These are phyloP conservation scores for Zygotorulaspora mrakii DNA, from an alignment of 1,139 yeast species.

Conservation along the genomic window DNA sequence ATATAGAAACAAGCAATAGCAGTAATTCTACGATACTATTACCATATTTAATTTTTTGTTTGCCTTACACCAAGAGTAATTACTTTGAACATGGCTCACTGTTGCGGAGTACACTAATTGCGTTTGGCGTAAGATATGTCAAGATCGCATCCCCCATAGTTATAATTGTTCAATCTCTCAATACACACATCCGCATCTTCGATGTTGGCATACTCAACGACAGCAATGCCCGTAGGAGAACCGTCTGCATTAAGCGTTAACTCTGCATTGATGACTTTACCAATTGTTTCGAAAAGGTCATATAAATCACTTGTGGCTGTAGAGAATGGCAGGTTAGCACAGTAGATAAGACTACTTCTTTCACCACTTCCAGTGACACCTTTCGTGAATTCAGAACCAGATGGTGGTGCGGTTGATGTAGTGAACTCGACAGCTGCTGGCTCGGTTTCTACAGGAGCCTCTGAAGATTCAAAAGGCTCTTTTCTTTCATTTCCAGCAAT, in stretches of 20 bases:
- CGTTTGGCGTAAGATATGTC: slow-evolving; percentile 57
- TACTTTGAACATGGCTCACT: too few species aligned
- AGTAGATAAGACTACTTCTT: slow-evolving; percentile 60
- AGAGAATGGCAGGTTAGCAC: slow-evolving; percentile 80
- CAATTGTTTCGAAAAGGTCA: slow-evolving; percentile 84
- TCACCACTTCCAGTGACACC: slow-evolving; percentile 46
- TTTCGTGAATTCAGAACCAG: slow-evolving; percentile 19
- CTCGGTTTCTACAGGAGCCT: background rate
- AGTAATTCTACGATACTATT: too few species aligned
- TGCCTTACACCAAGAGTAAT: too few species aligned
- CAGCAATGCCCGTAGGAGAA: slow-evolving; percentile 77
- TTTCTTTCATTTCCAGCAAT: slow-evolving; percentile 23
- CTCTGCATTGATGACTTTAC: slow-evolving; percentile 73
- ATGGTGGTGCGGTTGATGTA: slow-evolving; percentile 17
- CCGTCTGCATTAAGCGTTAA: slow-evolving; percentile 64
- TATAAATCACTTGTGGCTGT: slow-evolving; percentile 80
- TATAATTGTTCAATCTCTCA: slow-evolving; percentile 67
- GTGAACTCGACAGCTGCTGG: background rate
- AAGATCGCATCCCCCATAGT: slow-evolving; percentile 78
- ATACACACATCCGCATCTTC: slow-evolving; percentile 75
- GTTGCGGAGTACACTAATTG: slow-evolving; percentile 6
- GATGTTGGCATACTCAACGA: slow-evolving; percentile 67
- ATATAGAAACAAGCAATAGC: too few species aligned
- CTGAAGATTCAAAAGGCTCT: too few species aligned
- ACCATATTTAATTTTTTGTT: too few species aligned